phyloP scores from a whole-genome alignment of 1,139 yeast species.

The Tardiomyces depauwii region DNA sequence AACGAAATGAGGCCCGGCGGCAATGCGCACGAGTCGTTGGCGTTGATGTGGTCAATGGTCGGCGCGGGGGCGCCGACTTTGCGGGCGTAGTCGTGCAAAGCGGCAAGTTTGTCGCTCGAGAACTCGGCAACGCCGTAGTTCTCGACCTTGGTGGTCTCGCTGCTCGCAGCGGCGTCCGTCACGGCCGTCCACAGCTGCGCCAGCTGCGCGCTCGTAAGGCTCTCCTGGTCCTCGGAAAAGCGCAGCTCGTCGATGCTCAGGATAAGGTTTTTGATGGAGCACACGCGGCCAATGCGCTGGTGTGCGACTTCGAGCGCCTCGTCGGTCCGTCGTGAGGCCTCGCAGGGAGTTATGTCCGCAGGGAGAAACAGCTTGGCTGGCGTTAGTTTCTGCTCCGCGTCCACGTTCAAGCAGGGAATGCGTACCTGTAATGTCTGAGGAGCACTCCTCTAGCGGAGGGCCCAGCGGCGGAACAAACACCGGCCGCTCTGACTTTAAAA shows the following conservation, averaged over 20 bases:
- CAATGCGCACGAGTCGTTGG: slow-evolving; percentile 24
- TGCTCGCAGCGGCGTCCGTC: slow-evolving; percentile 6
- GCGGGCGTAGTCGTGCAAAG: slow-evolving; percentile 10
- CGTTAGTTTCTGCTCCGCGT: not conserved
- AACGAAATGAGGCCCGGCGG: slow-evolving; percentile 20
- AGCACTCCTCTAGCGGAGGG: not conserved
- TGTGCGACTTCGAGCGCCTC: slow-evolving; percentile 8
- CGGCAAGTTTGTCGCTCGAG: slow-evolving; percentile 12
- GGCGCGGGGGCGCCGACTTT: slow-evolving; percentile 8
- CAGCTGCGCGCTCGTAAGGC: slow-evolving; percentile 7
- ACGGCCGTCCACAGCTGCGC: slow-evolving; percentile 15
- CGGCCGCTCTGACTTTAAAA: not conserved
- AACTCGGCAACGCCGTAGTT: slow-evolving; percentile 22
- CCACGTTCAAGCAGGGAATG: not conserved
- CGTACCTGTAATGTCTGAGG: not conserved
- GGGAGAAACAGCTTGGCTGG: slow-evolving; percentile 19
- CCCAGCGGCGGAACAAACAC: not conserved
- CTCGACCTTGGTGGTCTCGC: not conserved
- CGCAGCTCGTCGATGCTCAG: slow-evolving; percentile 17
- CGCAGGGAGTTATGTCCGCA: slow-evolving; percentile 1
- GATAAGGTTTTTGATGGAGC: slow-evolving; percentile 12
- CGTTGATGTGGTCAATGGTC: slow-evolving; percentile 21
- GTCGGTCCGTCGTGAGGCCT: slow-evolving; percentile 5
- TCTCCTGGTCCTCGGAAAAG: slow-evolving; percentile 15
- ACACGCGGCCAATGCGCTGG: slow-evolving; percentile 1